These are phyloP conservation scores for Leccinum subrobustum DNA, from an alignment of 1,284 basidiomycete genomes.

Conservation along the genomic window DNA sequence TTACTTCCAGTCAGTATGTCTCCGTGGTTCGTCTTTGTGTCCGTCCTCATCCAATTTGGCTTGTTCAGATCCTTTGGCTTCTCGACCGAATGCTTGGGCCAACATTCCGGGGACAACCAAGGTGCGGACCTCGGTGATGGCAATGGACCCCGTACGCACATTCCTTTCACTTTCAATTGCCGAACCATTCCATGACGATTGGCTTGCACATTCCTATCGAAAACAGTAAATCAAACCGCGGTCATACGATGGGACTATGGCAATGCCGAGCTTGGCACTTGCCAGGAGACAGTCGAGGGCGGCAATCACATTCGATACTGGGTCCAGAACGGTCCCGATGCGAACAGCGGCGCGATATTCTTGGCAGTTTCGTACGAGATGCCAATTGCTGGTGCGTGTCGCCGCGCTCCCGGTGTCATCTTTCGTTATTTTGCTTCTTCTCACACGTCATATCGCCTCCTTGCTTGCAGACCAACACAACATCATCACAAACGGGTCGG, in stretches of 20 bases:
- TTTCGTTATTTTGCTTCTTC: neutral
- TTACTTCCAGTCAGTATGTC: slow-evolving; percentile 59
- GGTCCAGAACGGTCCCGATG: slow-evolving; percentile 68
- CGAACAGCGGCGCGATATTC: slow-evolving; percentile 78
- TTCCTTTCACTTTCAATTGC: slow-evolving; percentile 13
- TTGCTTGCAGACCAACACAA: slow-evolving; percentile 44
- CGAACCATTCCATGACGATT: neutral
- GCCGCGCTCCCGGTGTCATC: neutral
- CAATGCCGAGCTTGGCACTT: slow-evolving; percentile 75
- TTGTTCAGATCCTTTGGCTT: slow-evolving; percentile 55
- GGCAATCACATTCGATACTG: slow-evolving; percentile 93
- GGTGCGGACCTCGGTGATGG: slow-evolving; percentile 86
- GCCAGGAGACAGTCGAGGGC: slow-evolving; percentile 82
- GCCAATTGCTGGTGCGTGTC: slow-evolving; percentile 51
- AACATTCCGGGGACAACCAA: slow-evolving; percentile 72
- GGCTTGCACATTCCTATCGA: neutral
- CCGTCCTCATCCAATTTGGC: slow-evolving; percentile 4
- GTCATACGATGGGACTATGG: slow-evolving; percentile 82
- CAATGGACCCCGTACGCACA: slow-evolving; percentile 56
- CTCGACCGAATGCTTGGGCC: slow-evolving; percentile 81
- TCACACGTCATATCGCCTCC: neutral
- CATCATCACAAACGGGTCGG: slow-evolving; percentile 57
- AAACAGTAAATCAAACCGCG: slow-evolving; percentile 70
- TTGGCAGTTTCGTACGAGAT: slow-evolving; percentile 79
- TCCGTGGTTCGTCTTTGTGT: neutral